Conservation (phyloP, 345 rosid genomes). For the Aegle marmelos region DNA sequence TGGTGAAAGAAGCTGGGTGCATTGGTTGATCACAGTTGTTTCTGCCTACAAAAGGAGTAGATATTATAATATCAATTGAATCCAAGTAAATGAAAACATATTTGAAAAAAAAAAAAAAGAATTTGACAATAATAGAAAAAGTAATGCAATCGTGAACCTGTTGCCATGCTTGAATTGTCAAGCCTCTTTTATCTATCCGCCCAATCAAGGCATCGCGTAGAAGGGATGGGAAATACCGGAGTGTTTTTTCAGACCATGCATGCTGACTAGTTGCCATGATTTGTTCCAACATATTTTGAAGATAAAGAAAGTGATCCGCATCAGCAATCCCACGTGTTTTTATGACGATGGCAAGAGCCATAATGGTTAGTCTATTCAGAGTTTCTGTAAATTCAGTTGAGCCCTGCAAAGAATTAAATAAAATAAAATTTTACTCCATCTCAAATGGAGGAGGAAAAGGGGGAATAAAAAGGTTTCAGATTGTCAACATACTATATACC, state of each 20-base stretch:
- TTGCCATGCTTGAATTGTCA: slow-evolving; percentile 81
- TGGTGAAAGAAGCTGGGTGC: slow-evolving; percentile 84
- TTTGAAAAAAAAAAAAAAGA: background rate
- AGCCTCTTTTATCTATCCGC: slow-evolving; percentile 67
- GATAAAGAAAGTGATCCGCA: slow-evolving; percentile 87
- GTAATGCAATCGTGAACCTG: slow-evolving; percentile 40
- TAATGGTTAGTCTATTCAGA: slow-evolving; percentile 76
- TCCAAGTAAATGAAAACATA: background rate
- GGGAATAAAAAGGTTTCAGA: slow-evolving; percentile 7
- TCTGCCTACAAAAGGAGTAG: slow-evolving; percentile 55
- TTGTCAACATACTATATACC: slow-evolving; percentile 38
- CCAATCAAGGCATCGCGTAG: slow-evolving; percentile 68
- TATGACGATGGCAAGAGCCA: slow-evolving; percentile 88
- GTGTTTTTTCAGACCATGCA: slow-evolving; percentile 92
- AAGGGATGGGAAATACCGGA: slow-evolving; percentile 77
- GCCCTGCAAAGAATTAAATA: slow-evolving; percentile 54
- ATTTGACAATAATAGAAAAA: background rate
- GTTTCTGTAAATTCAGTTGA: slow-evolving; percentile 99
- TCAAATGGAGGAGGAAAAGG: slow-evolving; percentile 2
- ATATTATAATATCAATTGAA: slow-evolving; percentile 12
- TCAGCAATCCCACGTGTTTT: slow-evolving; percentile 98
- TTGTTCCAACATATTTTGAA: slow-evolving; percentile 90
- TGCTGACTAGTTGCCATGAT: slow-evolving; percentile 88
- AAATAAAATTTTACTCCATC: slow-evolving; percentile 9
- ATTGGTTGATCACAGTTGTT: slow-evolving; percentile 85